These are phyloP conservation scores for Phytophthora nicotianae DNA, from an alignment of 352 stramenopile genomes.

Conservation along the genomic window DNA sequence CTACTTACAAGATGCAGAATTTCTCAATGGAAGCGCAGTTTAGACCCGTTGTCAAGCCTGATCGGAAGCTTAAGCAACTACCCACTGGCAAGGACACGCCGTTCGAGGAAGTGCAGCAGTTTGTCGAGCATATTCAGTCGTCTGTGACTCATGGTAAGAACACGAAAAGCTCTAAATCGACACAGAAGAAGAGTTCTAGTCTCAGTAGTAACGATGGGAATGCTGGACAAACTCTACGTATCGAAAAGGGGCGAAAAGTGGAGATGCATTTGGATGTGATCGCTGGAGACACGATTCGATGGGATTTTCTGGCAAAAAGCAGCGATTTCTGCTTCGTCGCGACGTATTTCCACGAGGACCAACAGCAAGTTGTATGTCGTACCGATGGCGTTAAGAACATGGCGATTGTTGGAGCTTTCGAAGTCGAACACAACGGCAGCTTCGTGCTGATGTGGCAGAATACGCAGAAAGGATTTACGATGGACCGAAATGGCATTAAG, in stretches of 20 bases:
- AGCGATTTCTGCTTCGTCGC: constrained; percentile 68
- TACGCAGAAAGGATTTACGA: constrained; percentile 64
- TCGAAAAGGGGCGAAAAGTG: constrained; percentile 68
- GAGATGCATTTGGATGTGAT: constrained; percentile 86
- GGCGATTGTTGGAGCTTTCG: constrained; percentile 51
- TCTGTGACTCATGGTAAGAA: constrained; percentile 40
- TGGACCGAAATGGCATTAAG: constrained; percentile 68
- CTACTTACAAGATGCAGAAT: constrained; percentile 81
- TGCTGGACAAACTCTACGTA: constrained; percentile 33
- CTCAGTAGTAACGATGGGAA: constrained; percentile 18
- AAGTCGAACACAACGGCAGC: constrained; percentile 61
- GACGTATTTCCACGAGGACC: constrained; percentile 66
- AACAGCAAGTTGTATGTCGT: constrained; percentile 50
- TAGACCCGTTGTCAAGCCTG: constrained; percentile 52
- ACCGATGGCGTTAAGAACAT: constrained; percentile 75
- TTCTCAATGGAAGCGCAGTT: constrained; percentile 65
- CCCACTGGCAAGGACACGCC: constrained; percentile 38
- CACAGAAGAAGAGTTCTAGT: constrained; percentile 17
- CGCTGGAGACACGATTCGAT: constrained; percentile 63
- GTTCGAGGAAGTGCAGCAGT: constrained; percentile 60
- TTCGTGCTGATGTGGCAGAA: constrained; percentile 83
- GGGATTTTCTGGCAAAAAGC: constrained; percentile 64
- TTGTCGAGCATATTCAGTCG: constrained; percentile 59
- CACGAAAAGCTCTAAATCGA: constrained; percentile 22
- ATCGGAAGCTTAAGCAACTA: constrained; percentile 55